Evolutionary conservation across 1,284 basidiomycete species (phyloP).

Genomic region (Leccinum fallax): DNA sequence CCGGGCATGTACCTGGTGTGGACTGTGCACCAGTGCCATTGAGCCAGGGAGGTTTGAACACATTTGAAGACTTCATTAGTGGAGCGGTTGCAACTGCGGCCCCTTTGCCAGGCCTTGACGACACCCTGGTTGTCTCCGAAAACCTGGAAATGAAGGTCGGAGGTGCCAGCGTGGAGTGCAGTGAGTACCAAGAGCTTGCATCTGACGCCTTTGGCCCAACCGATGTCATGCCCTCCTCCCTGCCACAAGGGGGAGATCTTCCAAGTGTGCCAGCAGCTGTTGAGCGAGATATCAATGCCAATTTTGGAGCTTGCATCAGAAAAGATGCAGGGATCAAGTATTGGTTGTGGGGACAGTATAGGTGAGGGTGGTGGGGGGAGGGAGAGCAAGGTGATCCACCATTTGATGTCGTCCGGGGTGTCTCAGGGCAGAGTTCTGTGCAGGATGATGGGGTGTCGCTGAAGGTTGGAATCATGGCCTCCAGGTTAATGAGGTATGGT

Average conservation of each 20-base stretch:
- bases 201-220: constrained; percentile 26
- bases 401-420: not conserved
- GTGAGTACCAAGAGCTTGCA: constrained; percentile 26
- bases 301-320: constrained; percentile 38
- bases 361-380: no score
- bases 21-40: not conserved
- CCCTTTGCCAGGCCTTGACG: constrained; percentile 30
- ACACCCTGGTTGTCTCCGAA: constrained; percentile 34
- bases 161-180: not conserved
- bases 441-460: constrained; percentile 17
- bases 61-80: constrained; percentile 32
- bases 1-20: constrained; percentile 2
- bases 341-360: not conserved
- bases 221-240: constrained; percentile 21
- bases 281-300: constrained; percentile 24
- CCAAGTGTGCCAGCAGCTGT: constrained; percentile 16
- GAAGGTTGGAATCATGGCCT: constrained; percentile 27
- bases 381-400: not conserved
- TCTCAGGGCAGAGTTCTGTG: not conserved
- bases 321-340: constrained; percentile 22
- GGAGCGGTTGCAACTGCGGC: not conserved
- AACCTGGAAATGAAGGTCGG: constrained; percentile 13
- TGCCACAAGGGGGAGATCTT: no score
- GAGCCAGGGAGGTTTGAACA: constrained; percentile 6
- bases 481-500: constrained; percentile 38